These are phyloP conservation scores for Acacia crassicarpa DNA, from an alignment of 306 rosid genomes.

Conservation along the genomic window DNA sequence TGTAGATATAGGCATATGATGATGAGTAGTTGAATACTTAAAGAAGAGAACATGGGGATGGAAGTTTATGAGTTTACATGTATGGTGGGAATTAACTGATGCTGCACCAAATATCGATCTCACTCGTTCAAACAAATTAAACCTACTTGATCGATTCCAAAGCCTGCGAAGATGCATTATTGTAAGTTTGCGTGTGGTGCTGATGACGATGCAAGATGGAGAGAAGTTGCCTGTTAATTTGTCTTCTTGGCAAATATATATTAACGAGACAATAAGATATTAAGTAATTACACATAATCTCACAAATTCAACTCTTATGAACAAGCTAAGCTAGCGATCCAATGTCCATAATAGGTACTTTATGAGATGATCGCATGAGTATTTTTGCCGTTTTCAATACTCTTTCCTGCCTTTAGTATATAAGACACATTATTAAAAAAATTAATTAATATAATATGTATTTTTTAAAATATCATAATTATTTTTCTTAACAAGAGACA, in stretches of 20 bases:
- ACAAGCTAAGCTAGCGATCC: background rate
- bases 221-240: background rate
- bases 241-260: background rate
- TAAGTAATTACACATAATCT: background rate
- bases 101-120: background rate
- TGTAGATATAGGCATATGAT: background rate
- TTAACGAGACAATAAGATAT: too few relatives aligned
- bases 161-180: too few relatives aligned
- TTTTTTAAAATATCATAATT: too few relatives aligned
- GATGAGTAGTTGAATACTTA: slow-evolving; percentile 15
- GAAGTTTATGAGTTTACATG: background rate
- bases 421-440: too few relatives aligned
- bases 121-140: background rate
- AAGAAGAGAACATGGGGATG: slow-evolving; percentile 34
- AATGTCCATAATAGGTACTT: too few relatives aligned
- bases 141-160: background rate
- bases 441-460: too few relatives aligned
- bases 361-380: too few relatives aligned
- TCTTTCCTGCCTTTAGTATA: too few relatives aligned
- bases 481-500: background rate
- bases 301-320: background rate
- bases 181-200: background rate
- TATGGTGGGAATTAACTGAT: slow-evolving; percentile 29
- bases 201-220: background rate
- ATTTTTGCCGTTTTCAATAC: too few relatives aligned